Conservation (phyloP, 768 basidiomycete species). For the Butyriboletus loyo region DNA sequence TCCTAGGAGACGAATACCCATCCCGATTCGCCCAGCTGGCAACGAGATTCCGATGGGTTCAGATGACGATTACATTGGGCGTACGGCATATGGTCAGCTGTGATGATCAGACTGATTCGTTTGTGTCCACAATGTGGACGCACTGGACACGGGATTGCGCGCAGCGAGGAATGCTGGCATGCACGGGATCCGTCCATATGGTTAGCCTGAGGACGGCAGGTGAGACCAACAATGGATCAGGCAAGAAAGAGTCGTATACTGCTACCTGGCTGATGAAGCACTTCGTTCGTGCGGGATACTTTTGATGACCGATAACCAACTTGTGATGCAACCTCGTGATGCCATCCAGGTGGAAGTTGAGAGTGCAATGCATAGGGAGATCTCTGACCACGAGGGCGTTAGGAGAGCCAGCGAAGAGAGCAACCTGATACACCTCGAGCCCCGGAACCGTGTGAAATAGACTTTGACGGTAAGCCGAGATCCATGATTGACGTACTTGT, state of each 20-base stretch:
- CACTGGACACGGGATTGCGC: background rate
- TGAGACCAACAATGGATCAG: background rate
- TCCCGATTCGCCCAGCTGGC: constrained; percentile 17
- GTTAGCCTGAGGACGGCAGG: background rate
- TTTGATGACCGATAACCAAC: background rate
- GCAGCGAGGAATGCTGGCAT: background rate
- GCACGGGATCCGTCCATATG: background rate
- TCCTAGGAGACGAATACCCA: background rate
- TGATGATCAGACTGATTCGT: background rate
- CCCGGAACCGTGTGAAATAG: constrained; percentile 2
- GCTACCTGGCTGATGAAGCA: background rate
- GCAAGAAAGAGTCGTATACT: background rate
- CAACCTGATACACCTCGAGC: background rate
- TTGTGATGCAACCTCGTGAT: background rate
- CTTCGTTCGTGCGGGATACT: background rate
- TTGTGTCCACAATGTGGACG: background rate
- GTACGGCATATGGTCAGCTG: background rate
- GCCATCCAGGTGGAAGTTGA: background rate
- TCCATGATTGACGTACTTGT: background rate
- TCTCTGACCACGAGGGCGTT: constrained; percentile 4
- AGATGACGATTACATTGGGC: background rate
- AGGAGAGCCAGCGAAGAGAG: background rate
- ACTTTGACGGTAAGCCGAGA: background rate
- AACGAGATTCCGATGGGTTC: background rate
- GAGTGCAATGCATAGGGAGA: background rate